Percentiles rank a stretch among this genome's conserved stretches.
phyloP scores from a whole-genome alignment of 805 yeast species.

The Ogataea paraovalis region DNA sequence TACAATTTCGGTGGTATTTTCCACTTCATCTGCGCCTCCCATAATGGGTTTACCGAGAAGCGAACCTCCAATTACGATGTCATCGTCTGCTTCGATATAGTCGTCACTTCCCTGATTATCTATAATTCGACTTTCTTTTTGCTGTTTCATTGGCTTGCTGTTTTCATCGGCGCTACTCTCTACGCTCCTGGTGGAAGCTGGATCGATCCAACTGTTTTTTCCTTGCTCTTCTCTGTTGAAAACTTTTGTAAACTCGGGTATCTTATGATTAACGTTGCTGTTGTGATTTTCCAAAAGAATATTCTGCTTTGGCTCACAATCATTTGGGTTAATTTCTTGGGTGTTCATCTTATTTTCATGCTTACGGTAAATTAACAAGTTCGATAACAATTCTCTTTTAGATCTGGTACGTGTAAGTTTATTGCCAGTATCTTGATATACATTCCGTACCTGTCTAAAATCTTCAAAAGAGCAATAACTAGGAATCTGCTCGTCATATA shows the following conservation, averaged over 20 bases:
- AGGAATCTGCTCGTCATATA: neutral
- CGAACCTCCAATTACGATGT: neutral
- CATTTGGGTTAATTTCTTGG: neutral
- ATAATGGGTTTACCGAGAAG: neutral
- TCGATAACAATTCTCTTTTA: neutral
- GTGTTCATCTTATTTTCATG: neutral
- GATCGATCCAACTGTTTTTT: no score
- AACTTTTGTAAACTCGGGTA: no score
- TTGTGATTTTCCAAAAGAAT: neutral
- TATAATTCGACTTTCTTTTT: no score
- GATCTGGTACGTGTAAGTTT: neutral
- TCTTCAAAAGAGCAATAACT: neutral
- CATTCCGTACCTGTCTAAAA: neutral
- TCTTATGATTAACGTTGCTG: no score
- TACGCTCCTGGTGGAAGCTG: no score
- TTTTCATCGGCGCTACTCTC: no score
- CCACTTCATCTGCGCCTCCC: neutral
- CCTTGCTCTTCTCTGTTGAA: no score
- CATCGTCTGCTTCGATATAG: no score
- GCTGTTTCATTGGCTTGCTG: no score
- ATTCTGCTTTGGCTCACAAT: neutral
- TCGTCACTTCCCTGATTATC: no score
- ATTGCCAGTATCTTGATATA: neutral
- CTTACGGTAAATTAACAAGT: neutral
- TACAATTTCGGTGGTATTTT: neutral